Evolutionary conservation across 1,284 basidiomycete genomes (phyloP).

Genomic region (Heterobasidion parviporum): DNA sequence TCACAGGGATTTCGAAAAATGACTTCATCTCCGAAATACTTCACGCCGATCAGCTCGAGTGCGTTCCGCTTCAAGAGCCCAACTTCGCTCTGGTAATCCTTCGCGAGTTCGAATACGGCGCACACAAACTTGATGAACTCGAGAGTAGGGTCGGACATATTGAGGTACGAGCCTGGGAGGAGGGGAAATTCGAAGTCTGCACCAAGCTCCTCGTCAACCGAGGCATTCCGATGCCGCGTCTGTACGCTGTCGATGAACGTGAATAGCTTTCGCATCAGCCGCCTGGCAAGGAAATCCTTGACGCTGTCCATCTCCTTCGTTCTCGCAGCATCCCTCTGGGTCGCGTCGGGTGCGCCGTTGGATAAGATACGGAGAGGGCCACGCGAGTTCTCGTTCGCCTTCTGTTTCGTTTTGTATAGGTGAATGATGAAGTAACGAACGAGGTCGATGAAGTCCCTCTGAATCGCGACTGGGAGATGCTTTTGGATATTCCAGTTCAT

Average conservation of each 20-base stretch:
- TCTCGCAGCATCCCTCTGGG: constrained; percentile 62
- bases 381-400: constrained; percentile 47
- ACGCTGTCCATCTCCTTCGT: constrained; percentile 62
- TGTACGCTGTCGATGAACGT: constrained; percentile 64
- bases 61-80: constrained; percentile 86
- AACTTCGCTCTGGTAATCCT: constrained; percentile 78
- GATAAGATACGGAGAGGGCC: constrained; percentile 73
- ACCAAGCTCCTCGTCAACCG: constrained; percentile 49
- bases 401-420: constrained; percentile 74
- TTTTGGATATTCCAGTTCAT: constrained; percentile 95
- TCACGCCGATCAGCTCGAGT: constrained; percentile 82
- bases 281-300: constrained; percentile 71
- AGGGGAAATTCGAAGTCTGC: constrained; percentile 74
- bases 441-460: constrained; percentile 68
- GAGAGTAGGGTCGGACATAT: constrained; percentile 70
- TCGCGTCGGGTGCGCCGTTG: constrained; percentile 56
- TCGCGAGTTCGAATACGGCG: constrained; percentile 73
- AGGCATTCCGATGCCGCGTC: constrained; percentile 55
- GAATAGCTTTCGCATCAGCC: constrained; percentile 79
- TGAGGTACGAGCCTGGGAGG: constrained; percentile 81
- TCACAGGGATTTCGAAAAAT: constrained; percentile 91
- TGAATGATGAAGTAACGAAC: constrained; percentile 85
- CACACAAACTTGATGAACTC: constrained; percentile 90
- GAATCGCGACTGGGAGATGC: constrained; percentile 84
- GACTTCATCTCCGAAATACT: constrained; percentile 84